Percentiles rank a stretch among this genome's conserved stretches.
Evolutionary conservation across 179 eudicot genomes (phyloP).

Genomic region (Camellia oleifera): DNA sequence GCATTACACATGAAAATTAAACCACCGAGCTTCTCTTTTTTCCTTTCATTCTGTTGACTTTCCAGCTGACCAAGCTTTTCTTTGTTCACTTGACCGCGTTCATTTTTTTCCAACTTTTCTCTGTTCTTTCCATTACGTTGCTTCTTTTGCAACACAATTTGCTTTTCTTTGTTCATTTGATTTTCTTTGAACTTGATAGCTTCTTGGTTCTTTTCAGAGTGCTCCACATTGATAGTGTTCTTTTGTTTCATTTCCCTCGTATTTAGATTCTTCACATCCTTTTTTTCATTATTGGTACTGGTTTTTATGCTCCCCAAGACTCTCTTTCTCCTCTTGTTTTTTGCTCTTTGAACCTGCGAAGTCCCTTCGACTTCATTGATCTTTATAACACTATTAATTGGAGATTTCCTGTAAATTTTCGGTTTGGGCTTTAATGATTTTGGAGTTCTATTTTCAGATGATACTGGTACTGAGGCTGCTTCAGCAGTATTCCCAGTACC

Average conservation of each 20-base stretch:
- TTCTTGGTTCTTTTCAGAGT: background rate
- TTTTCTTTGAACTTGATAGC: background rate
- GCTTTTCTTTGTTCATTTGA: background rate
- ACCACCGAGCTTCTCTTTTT: constrained; percentile 28
- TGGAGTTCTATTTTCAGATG: background rate
- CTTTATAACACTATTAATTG: too few species aligned
- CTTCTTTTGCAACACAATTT: background rate
- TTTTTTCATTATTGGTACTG: background rate
- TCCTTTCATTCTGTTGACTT: background rate
- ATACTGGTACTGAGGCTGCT: constrained; percentile 6
- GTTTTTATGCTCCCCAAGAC: background rate
- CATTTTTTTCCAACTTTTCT: background rate
- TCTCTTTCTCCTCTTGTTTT: background rate
- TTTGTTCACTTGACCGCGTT: constrained; percentile 2
- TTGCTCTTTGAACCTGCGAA: background rate
- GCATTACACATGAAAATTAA: constrained; percentile 16
- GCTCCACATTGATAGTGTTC: background rate
- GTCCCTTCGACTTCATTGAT: background rate
- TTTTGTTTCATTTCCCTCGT: background rate
- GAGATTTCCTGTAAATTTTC: background rate
- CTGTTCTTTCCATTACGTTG: background rate
- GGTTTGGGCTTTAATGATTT: constrained; percentile 12
- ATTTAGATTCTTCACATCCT: background rate
- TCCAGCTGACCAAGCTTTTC: background rate
- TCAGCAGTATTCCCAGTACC: constrained; percentile 5